Evolutionary conservation across 176 grass and related monocot genomes (phyloP).

Genomic region (Saccharum spontaneum): DNA sequence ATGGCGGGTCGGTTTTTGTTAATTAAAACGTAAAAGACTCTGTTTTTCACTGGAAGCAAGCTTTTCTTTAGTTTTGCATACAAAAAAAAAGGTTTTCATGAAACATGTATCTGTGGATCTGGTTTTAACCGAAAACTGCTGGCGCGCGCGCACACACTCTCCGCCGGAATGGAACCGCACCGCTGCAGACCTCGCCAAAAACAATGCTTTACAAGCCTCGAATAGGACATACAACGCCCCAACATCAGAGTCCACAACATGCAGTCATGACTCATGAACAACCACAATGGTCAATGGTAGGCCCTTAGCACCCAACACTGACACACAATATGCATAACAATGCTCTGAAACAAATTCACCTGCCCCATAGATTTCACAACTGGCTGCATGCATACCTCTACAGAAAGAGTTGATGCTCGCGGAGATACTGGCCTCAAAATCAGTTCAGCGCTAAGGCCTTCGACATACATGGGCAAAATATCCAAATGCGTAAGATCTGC

Average conservation of each 20-base stretch:
- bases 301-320: background rate
- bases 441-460: no score
- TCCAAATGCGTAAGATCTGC: background rate
- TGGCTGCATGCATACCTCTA: background rate
- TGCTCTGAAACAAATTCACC: background rate
- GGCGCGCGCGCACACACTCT: no score
- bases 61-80: no score
- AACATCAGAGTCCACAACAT: background rate
- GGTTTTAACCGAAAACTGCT: no score
- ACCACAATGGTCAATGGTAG: background rate
- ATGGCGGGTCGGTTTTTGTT: no score
- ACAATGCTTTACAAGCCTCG: no score
- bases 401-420: background rate
- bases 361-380: background rate
- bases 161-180: no score
- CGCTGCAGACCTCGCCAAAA: no score
- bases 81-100: no score
- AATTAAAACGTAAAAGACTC: no score
- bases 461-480: background rate
- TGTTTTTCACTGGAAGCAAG: no score
- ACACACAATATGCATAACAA: background rate
- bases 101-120: no score
- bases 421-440: background rate
- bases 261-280: background rate
- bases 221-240: background rate